Evolutionary conservation across 2,329 filamentous ascomycete genomes (phyloP).

Genomic region (Allantophomopsis lycopodina): DNA sequence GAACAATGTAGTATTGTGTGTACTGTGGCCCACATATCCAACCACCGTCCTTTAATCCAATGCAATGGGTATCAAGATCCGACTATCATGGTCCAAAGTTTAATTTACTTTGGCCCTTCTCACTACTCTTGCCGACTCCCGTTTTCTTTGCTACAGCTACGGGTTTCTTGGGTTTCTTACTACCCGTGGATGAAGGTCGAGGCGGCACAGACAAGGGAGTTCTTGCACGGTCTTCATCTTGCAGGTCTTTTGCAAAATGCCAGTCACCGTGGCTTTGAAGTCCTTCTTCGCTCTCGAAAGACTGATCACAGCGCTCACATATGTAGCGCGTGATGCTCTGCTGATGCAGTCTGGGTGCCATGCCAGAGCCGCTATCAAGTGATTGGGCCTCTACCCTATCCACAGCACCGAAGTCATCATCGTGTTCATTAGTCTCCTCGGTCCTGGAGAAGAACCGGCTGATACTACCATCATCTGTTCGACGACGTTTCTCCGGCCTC

Average conservation of each 20-base stretch:
- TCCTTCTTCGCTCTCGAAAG: constrained; percentile 41
- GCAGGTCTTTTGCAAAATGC: constrained; percentile 84
- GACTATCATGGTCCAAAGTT: constrained; percentile 26
- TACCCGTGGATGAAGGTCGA: constrained; percentile 5
- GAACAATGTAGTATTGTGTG: too few relatives aligned
- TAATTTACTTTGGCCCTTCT: constrained; percentile 46
- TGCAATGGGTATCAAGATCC: too few relatives aligned
- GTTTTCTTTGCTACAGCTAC: constrained; percentile 14
- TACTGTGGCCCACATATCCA: too few relatives aligned
- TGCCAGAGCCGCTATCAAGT: constrained; percentile 3
- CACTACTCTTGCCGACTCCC: constrained; percentile 32
- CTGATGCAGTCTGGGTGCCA: constrained; percentile 15
- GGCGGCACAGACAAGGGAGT: constrained; percentile 8
- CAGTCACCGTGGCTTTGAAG: constrained; percentile 76
- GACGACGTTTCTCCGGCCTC: constrained; percentile 17
- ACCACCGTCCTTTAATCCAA: too few relatives aligned
- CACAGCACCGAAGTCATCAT: constrained; percentile 14
- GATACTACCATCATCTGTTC: constrained; percentile 13
- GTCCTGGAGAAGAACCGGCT: constrained; percentile 15
- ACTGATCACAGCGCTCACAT: constrained; percentile 53
- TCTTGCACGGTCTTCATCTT: constrained; percentile 28
- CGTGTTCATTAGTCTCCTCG: constrained; percentile 12
- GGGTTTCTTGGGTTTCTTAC: constrained; percentile 15
- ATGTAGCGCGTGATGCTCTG: constrained; percentile 23
- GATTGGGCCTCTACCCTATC: constrained; percentile 6